Evolutionary conservation across 441 rosid species (phyloP), one percentile per base, ranked within the genome.

Genomic region (Breynia disticha): DNA sequence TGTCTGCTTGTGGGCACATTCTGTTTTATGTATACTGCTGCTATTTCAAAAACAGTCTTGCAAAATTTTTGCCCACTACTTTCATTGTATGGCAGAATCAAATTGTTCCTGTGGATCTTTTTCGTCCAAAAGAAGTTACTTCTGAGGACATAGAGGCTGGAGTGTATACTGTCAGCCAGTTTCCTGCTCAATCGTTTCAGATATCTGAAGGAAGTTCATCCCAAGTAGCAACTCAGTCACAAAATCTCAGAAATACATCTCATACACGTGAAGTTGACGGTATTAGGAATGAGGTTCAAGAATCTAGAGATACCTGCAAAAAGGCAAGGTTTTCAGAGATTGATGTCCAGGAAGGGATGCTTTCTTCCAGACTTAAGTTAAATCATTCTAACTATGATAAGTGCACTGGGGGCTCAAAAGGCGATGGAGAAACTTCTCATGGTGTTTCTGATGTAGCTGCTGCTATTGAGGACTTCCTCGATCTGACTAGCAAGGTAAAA

Each of bases 391-490:
- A 59, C 67, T 62, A 65, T 43, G 60, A 44, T 20, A 75, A 60
- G 48, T 67, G 72, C 48, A 62, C 60, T 45, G 74, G 66, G 50
- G 70, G 58, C 50, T 57, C 55, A 52, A 77, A 67, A 68, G 70
- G 60, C 54, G 63, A 54, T 57, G 75, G 39, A 48, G 90, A 79
- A 70, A 72, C 69, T 60, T 61, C 77, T 61, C 76, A 66, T 66
- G 78, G 71, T 62, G 80, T 76, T 75, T 84, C 96, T 46, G 96
- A 90, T 75, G 94, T 94, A 54, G 97, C 89, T 59, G 86, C 91
- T 76, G 86, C 81, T 41, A 94, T 90, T 67, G 99, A 90, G 82
- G 91, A 90, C 80, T 73, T 94, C 63, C 65, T 85, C 66, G 95
- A 83, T 89, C 91, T 87, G 80, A 82, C 97, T 28, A 83, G 86